A percentile compares a stretch with the other conserved stretches of the same genome.
Evolutionary conservation across 768 basidiomycete species (phyloP).

Genomic region (Clitopilus hobsonii): DNA sequence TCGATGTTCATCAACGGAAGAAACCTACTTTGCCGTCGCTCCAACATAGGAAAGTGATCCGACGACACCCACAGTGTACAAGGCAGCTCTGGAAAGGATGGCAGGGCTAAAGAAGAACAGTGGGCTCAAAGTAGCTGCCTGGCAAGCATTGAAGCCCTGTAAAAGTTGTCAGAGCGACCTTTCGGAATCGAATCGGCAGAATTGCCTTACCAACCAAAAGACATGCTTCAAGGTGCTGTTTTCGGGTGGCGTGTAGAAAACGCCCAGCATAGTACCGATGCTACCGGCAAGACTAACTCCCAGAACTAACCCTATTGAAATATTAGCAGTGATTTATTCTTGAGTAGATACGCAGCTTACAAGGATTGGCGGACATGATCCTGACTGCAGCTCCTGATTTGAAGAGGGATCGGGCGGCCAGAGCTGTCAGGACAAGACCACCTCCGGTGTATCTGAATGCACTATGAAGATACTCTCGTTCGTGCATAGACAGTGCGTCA

Average conservation of each 20-base stretch:
- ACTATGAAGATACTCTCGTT: constrained; percentile 68
- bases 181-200: neutral
- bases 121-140: constrained; percentile 82
- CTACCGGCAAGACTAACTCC: constrained; percentile 75
- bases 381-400: constrained; percentile 61
- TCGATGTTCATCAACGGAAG: neutral
- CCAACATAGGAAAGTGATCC: constrained; percentile 84
- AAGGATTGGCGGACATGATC: constrained; percentile 82
- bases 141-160: constrained; percentile 81
- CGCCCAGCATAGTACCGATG: constrained; percentile 84
- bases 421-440: constrained; percentile 71
- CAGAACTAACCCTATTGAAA: constrained; percentile 63
- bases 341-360: constrained; percentile 25
- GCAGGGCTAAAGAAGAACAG: constrained; percentile 88
- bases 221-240: constrained; percentile 71
- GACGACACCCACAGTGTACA: constrained; percentile 86
- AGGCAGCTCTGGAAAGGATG: constrained; percentile 78
- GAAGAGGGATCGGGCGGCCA: constrained; percentile 78
- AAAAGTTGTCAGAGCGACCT: neutral
- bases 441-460: constrained; percentile 82
- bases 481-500: constrained; percentile 54
- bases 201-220: constrained; percentile 65
- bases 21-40: constrained; percentile 70
- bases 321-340: neutral
- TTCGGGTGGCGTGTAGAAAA: constrained; percentile 74